Conservation (phyloP, 805 yeast species). For the Metschnikowia koreensis region DNA sequence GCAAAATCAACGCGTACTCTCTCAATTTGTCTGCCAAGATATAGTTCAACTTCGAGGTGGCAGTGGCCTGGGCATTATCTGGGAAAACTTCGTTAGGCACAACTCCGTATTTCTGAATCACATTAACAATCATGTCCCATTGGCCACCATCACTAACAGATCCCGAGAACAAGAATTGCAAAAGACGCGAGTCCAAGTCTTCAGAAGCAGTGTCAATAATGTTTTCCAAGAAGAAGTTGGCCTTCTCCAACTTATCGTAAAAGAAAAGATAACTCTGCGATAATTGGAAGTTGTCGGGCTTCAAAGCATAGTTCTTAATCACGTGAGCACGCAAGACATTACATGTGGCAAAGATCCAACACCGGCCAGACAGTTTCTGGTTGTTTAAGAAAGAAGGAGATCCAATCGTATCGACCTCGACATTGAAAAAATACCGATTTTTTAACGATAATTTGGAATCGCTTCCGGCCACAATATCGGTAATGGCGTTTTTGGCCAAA, state of each 20-base stretch:
- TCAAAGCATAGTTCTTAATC: conserved; percentile 57
- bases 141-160: conserved; percentile 88
- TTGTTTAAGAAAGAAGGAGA: conserved; percentile 42
- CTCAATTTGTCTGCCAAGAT: conserved; percentile 68
- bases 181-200: conserved; percentile 65
- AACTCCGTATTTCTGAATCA: conserved; percentile 76
- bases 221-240: conserved; percentile 77
- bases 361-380: conserved; percentile 76
- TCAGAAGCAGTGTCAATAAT: conserved; percentile 66
- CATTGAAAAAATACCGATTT: conserved; percentile 36
- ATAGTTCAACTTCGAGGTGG: conserved; percentile 56
- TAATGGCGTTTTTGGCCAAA: conserved; percentile 47
- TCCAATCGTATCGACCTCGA: conserved; percentile 35
- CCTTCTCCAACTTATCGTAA: conserved; percentile 83
- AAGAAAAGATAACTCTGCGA: conserved; percentile 80
- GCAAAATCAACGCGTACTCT: conserved; percentile 71
- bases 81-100: conserved; percentile 75
- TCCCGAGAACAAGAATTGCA: conserved; percentile 60
- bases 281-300: conserved; percentile 56
- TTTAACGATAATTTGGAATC: conserved; percentile 16
- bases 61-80: conserved; percentile 58
- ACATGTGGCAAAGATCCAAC: conserved; percentile 87
- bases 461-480: conserved; percentile 40
- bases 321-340: conserved; percentile 67
- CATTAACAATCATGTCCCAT: conserved; percentile 76